Conservation (phyloP, 2,329 filamentous ascomycete genomes). For the Ophiostoma sp. region DNA sequence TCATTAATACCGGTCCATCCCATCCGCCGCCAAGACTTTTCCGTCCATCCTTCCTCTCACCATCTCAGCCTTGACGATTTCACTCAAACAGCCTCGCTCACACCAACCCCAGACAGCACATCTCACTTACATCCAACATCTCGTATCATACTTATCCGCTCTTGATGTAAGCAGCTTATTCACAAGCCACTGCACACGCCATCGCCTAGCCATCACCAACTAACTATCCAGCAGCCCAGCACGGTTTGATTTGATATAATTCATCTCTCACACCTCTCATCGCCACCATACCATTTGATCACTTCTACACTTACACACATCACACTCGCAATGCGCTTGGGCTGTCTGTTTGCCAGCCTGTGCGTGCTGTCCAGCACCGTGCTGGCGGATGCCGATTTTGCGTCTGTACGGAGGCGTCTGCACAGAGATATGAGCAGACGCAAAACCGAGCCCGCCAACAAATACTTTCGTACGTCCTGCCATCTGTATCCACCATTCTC, state of each 20-base stretch:
- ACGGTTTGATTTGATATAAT: background rate
- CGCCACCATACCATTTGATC: background rate
- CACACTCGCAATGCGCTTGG: background rate
- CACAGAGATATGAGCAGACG: constrained; percentile 29
- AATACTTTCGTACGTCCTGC: constrained; percentile 36
- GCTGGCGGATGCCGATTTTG: constrained; percentile 27
- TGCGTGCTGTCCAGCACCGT: constrained; percentile 21
- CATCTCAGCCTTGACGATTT: background rate
- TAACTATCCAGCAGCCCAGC: background rate
- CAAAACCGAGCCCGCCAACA: constrained; percentile 25
- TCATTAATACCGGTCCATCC: background rate
- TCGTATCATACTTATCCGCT: background rate
- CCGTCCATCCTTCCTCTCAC: background rate
- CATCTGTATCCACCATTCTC: background rate
- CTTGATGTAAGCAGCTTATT: background rate
- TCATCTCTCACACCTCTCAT: background rate
- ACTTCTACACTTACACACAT: background rate
- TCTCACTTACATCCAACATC: background rate
- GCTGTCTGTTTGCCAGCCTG: background rate
- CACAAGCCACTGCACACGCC: background rate
- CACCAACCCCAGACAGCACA: background rate
- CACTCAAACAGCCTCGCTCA: background rate
- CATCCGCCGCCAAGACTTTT: background rate
- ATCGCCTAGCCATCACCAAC: background rate
- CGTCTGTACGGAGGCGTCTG: constrained; percentile 28